These are phyloP conservation scores for Blastobotrys ciferrii DNA, from an alignment of 1,139 yeast genomes.

Conservation along the genomic window DNA sequence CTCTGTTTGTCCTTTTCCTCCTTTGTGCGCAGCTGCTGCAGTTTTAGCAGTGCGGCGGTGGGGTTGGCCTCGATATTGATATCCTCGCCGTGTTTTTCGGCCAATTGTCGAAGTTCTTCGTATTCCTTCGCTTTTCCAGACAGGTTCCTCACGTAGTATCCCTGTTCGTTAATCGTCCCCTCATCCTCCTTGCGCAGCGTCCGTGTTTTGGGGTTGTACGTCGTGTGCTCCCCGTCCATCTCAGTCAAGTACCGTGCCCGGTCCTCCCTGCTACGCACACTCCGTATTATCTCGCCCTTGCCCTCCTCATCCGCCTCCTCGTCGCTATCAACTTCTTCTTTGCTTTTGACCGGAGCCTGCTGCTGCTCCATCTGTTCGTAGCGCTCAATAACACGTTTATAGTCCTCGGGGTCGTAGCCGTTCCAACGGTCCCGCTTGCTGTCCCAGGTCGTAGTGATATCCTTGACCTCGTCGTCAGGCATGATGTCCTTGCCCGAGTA, in stretches of 20 bases:
- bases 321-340: constrained; percentile 15
- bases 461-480: constrained; percentile 33
- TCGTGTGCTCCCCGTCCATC: constrained; percentile 35
- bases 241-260: constrained; percentile 51
- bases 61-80: constrained; percentile 58
- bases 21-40: constrained; percentile 42
- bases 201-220: constrained; percentile 58
- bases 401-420: constrained; percentile 64
- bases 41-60: constrained; percentile 50
- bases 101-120: constrained; percentile 49
- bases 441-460: constrained; percentile 48
- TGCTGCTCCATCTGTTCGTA: constrained; percentile 10
- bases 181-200: constrained; percentile 42
- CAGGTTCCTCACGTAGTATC: constrained; percentile 52
- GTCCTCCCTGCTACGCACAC: constrained; percentile 52
- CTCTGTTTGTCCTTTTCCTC: constrained; percentile 32
- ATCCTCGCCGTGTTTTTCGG: constrained; percentile 51
- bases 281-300: constrained; percentile 18
- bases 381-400: constrained; percentile 48
- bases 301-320: constrained; percentile 19
- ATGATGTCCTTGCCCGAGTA: constrained; percentile 34
- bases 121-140: constrained; percentile 53
- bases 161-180: constrained; percentile 51
- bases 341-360: constrained; percentile 1
- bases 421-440: constrained; percentile 76